Evolutionary conservation across 306 rosid species (phyloP).

Genomic region (Corylus avellana): DNA sequence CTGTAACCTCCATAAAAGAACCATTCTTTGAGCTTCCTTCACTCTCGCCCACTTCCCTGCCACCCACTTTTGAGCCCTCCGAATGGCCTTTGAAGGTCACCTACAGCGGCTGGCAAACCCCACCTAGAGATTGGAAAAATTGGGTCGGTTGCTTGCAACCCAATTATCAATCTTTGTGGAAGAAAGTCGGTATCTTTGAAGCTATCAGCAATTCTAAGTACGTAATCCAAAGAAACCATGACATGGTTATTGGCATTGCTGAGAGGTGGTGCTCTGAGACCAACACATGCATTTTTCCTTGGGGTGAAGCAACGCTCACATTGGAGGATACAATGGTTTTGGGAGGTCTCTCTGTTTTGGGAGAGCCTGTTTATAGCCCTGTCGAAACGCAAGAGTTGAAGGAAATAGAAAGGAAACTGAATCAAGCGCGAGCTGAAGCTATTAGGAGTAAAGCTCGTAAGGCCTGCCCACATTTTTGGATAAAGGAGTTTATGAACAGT

Average conservation of each 20-base stretch:
- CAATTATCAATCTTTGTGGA: slow-evolving; percentile 3
- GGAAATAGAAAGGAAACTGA: slow-evolving; percentile 23
- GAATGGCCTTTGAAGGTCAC: background rate
- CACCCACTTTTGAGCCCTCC: slow-evolving; percentile 1
- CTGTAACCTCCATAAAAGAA: background rate
- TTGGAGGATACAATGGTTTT: slow-evolving; percentile 31
- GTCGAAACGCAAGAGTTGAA: slow-evolving; percentile 27
- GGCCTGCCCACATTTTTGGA: slow-evolving; percentile 16
- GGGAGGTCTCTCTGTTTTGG: slow-evolving; percentile 42
- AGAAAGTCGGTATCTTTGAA: slow-evolving; percentile 16
- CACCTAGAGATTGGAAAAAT: background rate
- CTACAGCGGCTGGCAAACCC: slow-evolving; percentile 9
- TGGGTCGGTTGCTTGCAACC: slow-evolving; percentile 21
- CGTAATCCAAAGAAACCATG: background rate
- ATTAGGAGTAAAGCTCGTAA: background rate
- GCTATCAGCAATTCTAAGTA: slow-evolving; percentile 21
- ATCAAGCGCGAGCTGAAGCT: slow-evolving; percentile 12
- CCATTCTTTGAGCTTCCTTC: slow-evolving; percentile 2
- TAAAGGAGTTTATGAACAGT: slow-evolving; percentile 27
- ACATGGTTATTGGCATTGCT: slow-evolving; percentile 12
- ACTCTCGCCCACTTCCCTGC: background rate
- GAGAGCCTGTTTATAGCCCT: slow-evolving; percentile 30
- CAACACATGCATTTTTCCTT: slow-evolving; percentile 26
- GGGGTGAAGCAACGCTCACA: slow-evolving; percentile 40
- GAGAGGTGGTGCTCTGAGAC: slow-evolving; percentile 28